Base-by-base conservation (phyloP, 2,329 filamentous ascomycete species). In the Berkeleyomyces basicola region DNA sequence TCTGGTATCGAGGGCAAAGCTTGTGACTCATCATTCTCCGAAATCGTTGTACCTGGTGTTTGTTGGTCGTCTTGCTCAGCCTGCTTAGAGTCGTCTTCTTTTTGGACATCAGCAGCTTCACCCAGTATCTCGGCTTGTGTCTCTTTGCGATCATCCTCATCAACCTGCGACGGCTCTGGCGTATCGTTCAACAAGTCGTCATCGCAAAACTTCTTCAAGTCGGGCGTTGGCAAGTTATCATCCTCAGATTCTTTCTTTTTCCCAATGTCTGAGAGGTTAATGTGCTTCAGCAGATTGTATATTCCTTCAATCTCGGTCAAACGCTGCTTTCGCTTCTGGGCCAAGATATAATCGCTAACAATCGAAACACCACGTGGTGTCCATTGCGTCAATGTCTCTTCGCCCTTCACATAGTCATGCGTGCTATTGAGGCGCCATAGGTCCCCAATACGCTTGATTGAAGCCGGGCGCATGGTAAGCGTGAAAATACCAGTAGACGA, bases 351-450 rank as follows among this genome's bases (percentile, higher is more conserved):
- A 72, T 99, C 93, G 64, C 85, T 83, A n/a, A 99, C 86, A 0
- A 99, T 76, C 0, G 90, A 95, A 2, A 97, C 88, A 43, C 93
- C 90, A 49, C 93, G 82, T 1, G 93, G 92, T 6, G 85, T 84
- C 93, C 93, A 99, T 63, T 84, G 84, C 2, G 79, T 84, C 46
- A 99, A 77, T 58, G 85, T 80, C 72, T 99, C 93, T 73, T 99
- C 91, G 62, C 93, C 93, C 72, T 96, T 96, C 68, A 99, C 88
- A 70, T 96, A 97, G 71, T 95, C 90, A 69, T 95, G 87, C 65
- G 89, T 86, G 14, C 91, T 97, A 72, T 90, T 95, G 84, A 97
- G 90, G 62, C 93, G 84, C 93, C 93, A 99, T 10, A 99, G 78
- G 71, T 99, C 93, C 2, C 90, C 90, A 0, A 90, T 89, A 57